Conservation (phyloP, 768 basidiomycete species). For the Lactifluus hygrophoroides region DNA sequence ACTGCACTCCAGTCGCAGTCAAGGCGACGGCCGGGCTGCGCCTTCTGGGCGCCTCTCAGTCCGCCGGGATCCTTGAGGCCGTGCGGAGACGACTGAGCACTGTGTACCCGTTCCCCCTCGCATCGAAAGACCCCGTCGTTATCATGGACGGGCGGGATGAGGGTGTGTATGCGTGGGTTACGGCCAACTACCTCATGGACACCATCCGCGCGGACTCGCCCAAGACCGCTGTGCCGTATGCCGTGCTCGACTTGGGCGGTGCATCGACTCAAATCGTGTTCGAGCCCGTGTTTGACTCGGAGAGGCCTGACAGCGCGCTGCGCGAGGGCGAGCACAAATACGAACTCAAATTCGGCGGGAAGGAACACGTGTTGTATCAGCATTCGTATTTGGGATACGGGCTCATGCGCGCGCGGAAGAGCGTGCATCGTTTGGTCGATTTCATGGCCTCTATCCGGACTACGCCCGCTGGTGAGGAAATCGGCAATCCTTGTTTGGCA, state of each 20-base stretch:
- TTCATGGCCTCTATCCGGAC: constrained; percentile 56
- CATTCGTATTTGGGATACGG: constrained; percentile 98
- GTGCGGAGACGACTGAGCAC: constrained; percentile 51
- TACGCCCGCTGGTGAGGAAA: constrained; percentile 26
- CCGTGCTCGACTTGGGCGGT: constrained; percentile 93
- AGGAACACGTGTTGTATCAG: constrained; percentile 75
- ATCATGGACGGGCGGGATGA: constrained; percentile 97
- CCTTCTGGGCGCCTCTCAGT: constrained; percentile 52
- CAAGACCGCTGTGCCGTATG: constrained; percentile 50
- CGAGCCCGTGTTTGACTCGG: constrained; percentile 58
- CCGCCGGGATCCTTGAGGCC: constrained; percentile 63
- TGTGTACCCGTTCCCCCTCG: constrained; percentile 60
- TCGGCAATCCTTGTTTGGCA: constrained; percentile 81
- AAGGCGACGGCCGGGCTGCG: constrained; percentile 90
- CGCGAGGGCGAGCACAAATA: constrained; percentile 91
- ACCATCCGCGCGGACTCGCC: constrained; percentile 53
- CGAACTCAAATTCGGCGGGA: constrained; percentile 65
- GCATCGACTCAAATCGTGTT: constrained; percentile 98
- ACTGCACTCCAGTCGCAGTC: constrained; percentile 82
- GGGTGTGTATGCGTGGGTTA: constrained; percentile 98
- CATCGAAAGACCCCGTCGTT: constrained; percentile 56
- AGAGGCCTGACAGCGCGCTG: constrained; percentile 31
- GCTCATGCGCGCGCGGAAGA: constrained; percentile 75
- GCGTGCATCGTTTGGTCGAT: constrained; percentile 85
- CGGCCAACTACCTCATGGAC: constrained; percentile 85